phyloP scores from a whole-genome alignment of 2,329 filamentous ascomycete genomes.

The Orbilia javanica region DNA sequence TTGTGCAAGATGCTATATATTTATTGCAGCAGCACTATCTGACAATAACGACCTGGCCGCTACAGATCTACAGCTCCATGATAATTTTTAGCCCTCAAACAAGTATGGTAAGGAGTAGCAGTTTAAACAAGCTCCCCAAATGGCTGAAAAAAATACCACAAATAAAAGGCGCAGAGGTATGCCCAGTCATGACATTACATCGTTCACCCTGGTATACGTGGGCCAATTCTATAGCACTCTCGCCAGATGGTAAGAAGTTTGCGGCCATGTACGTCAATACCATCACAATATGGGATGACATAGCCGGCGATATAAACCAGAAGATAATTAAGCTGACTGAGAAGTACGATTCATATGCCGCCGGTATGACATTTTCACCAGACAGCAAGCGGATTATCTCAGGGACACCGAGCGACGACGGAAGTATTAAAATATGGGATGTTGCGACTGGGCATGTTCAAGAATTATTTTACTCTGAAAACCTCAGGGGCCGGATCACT shows the following conservation, averaged over 20 bases:
- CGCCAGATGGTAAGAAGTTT: background rate
- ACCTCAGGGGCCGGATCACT: background rate
- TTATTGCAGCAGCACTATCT: slow-evolving; percentile 37
- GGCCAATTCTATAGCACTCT: background rate
- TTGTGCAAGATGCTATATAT: background rate
- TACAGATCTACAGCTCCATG: slow-evolving; percentile 59
- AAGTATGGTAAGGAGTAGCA: slow-evolving; percentile 49
- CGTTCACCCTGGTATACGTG: background rate
- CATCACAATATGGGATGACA: slow-evolving; percentile 80
- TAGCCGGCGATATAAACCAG: slow-evolving; percentile 75
- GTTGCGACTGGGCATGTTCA: background rate
- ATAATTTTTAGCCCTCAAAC: slow-evolving; percentile 59
- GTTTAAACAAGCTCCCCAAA: slow-evolving; percentile 49
- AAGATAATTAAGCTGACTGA: background rate
- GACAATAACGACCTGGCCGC: slow-evolving; percentile 57
- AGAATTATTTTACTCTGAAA: background rate
- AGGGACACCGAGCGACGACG: background rate
- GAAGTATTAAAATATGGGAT: background rate
- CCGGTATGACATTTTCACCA: slow-evolving; percentile 17
- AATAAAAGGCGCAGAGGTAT: background rate
- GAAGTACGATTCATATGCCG: background rate
- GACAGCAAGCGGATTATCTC: slow-evolving; percentile 1
- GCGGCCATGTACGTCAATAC: background rate
- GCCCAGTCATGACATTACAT: background rate
- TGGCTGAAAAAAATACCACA: slow-evolving; percentile 56